Conservation (phyloP, 495 filamentous ascomycete genomes). For the Jackrogersella multiformis region DNA sequence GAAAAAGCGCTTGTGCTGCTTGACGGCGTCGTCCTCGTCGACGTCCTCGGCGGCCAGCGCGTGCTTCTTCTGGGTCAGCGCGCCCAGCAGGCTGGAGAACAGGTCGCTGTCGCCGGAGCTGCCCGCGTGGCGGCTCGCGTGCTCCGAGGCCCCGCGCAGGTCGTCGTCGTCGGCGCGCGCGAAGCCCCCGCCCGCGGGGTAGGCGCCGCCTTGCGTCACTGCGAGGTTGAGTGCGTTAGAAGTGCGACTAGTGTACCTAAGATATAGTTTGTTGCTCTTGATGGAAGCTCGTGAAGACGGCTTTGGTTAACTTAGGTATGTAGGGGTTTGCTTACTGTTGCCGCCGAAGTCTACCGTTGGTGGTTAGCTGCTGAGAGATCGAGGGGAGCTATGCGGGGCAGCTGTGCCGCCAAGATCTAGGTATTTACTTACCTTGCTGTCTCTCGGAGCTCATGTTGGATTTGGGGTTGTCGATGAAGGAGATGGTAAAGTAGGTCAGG, state of each 20-base stretch:
- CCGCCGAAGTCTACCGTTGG: constrained; percentile 38
- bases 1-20: constrained; percentile 64
- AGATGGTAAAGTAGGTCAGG: neutral
- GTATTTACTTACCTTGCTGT: constrained; percentile 44
- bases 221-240: neutral
- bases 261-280: no score
- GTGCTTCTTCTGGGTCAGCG: constrained; percentile 60
- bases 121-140: constrained; percentile 62
- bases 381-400: constrained; percentile 69
- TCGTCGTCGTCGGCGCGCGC: constrained; percentile 52
- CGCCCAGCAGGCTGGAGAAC: constrained; percentile 61
- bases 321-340: constrained; percentile 32
- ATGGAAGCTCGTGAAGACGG: no score
- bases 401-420: constrained; percentile 65
- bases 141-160: constrained; percentile 59
- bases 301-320: neutral
- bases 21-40: constrained; percentile 68
- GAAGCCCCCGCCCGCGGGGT: constrained; percentile 52
- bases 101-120: constrained; percentile 57
- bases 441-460: constrained; percentile 32
- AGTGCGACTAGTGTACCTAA: no score
- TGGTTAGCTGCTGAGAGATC: constrained; percentile 34
- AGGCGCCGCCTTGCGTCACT: constrained; percentile 52
- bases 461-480: neutral
- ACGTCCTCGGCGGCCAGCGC: constrained; percentile 61